Evolutionary conservation across 2,329 filamentous ascomycete species (phyloP).

Genomic region (Coccinonectria pachysandricola): DNA sequence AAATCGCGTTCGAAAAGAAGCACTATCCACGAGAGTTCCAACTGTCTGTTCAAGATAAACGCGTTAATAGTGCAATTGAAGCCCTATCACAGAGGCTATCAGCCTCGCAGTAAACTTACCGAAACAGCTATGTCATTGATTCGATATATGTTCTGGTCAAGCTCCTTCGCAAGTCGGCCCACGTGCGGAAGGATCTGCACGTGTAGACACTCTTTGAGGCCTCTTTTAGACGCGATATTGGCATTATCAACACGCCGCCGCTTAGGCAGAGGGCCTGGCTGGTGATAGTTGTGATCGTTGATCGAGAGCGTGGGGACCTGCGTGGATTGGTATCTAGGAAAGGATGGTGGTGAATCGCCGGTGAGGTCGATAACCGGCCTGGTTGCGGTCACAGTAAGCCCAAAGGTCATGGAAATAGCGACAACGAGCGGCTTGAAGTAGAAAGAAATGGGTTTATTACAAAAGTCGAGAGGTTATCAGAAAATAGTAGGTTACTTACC

Average conservation of each 20-base stretch:
- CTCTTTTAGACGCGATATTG: slow-evolving; percentile 6
- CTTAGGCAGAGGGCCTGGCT: slow-evolving; percentile 23
- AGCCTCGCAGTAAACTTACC: slow-evolving; percentile 14
- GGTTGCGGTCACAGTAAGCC: slow-evolving; percentile 16
- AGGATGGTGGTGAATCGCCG: slow-evolving; percentile 9
- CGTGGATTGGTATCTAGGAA: slow-evolving; percentile 3
- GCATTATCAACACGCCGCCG: slow-evolving; percentile 18
- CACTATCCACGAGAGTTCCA: slow-evolving; percentile 11
- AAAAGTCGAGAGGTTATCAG: too few relatives aligned
- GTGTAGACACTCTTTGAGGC: slow-evolving; percentile 17
- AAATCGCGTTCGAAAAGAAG: slow-evolving; percentile 14
- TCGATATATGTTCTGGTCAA: slow-evolving; percentile 15
- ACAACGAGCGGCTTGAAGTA: slow-evolving; percentile 1
- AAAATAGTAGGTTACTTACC: too few relatives aligned
- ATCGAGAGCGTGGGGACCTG: slow-evolving; percentile 5
- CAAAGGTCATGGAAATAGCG: slow-evolving; percentile 14
- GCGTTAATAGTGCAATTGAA: slow-evolving; percentile 6
- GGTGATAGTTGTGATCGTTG: slow-evolving; percentile 3
- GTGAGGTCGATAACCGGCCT: slow-evolving; percentile 22
- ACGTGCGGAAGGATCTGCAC: slow-evolving; percentile 25
- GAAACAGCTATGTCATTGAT: slow-evolving; percentile 19
- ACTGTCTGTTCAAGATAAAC: slow-evolving; percentile 9
- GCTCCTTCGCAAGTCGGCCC: slow-evolving; percentile 11
- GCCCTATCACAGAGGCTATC: background rate
- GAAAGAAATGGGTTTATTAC: too few relatives aligned